Evolutionary conservation across 2,329 filamentous ascomycete genomes (phyloP), one percentile per base, ranked within the genome.

Genomic region (Pseudogymnoascus sp.): DNA sequence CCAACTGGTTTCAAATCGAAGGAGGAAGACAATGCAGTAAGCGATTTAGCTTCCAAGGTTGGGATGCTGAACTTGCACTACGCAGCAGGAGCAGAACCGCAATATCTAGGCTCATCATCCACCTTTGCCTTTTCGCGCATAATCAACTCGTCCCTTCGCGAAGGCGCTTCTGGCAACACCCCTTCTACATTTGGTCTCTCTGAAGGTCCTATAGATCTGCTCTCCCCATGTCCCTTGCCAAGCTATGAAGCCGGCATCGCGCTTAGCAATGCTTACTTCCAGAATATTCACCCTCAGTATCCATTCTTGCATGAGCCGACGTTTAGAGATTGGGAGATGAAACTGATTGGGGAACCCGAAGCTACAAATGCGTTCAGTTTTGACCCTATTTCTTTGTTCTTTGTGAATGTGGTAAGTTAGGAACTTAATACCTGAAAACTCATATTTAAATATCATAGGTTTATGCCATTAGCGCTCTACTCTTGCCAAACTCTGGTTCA

Each of bases 101-200:
- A 75, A 21, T 76, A 75, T 64, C 74, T 77, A 42, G 74, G 75
- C 0, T 67, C 74, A 2, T 76, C 75, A 0, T 76, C 73, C 1
- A 72, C 73, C 1, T 65, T 76, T 7, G 71, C 71, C 0, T 75
- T 76, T 53, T 71, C 71, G 23, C 67, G 69, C 16, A 65, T 74
- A n/a, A 66, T 70, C 12, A 70, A 69, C 37, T 65, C 70, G 7
- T 66, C 69, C 1, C 68, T 21, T 44, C 36, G 31, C 23, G 8
- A 59, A 14, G 50, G 23, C 14, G 23, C 34, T 59, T 18, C 11
- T n/a, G n/a, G 7, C n/a, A 59, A 59, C 25, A 5, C n/a, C 50
- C 14, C 16, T 7, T 7, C 18, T 21, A 62, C n/a, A n/a, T 46
- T 14, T 21, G 31, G 18, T 7, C 23, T 23, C n/a, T 46, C 36